These are phyloP conservation scores for Malassezia obtusa DNA, from an alignment of 1,284 basidiomycete species.

Conservation along the genomic window DNA sequence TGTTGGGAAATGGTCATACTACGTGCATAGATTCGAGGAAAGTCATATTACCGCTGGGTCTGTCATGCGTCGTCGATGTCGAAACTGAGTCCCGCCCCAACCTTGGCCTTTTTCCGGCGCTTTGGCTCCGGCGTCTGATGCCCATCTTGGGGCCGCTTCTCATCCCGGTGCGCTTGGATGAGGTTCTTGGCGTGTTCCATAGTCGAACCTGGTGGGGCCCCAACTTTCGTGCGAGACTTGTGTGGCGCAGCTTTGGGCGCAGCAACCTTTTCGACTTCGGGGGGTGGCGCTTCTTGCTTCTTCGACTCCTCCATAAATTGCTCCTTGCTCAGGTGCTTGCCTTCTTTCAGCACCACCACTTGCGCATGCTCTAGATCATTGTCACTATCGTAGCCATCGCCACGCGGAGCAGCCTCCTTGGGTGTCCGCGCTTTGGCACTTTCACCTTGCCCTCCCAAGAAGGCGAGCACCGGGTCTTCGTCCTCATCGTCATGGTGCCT, in stretches of 20 bases:
- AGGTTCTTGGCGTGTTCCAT: conserved; percentile 3
- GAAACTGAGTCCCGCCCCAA: neutral
- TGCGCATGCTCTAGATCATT: conserved; percentile 28
- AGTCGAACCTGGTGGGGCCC: no score
- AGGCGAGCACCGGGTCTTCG: conserved; percentile 3
- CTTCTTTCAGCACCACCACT: conserved; percentile 34
- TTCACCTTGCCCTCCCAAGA: neutral
- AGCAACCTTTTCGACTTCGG: neutral
- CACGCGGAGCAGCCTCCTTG: conserved; percentile 3
- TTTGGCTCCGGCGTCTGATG: neutral
- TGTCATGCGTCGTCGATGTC: neutral
- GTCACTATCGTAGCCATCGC: conserved; percentile 14
- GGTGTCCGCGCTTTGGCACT: neutral
- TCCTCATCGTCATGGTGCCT: neutral
- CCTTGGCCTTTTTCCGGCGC: neutral
- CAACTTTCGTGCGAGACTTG: neutral
- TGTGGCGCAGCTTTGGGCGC: neutral
- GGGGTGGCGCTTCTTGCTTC: neutral
- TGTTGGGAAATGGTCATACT: no score
- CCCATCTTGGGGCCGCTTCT: neutral
- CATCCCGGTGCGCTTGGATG: neutral
- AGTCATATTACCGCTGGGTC: no score
- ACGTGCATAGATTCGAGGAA: no score
- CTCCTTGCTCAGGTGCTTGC: conserved; percentile 27
- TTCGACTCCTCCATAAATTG: conserved; percentile 16